Base-by-base conservation (phyloP, 73 alveolate genomes). In the Durusdinium trenchii region DNA sequence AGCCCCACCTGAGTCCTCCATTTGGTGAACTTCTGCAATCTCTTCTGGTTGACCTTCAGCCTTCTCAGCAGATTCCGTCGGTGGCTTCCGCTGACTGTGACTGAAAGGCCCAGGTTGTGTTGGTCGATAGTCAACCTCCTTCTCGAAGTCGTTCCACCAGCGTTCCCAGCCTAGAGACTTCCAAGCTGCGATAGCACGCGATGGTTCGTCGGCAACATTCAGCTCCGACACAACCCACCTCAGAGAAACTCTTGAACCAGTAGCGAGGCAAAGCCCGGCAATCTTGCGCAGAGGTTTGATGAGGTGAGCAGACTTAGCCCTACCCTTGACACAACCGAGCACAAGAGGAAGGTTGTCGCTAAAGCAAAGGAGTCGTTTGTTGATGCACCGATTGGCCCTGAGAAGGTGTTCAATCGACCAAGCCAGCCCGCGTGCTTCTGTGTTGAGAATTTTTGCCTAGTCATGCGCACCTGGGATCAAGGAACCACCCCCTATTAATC, bases 161-260 rank as follows among this genome's bases (percentile, higher is more conserved):
- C 71, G 6, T 3, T 14, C 51, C 3, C 60, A 7, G 38, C 85
- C 57, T 1, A 32, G 85, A 23, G 61, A 48, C 16, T 38, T 14
- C 95, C 95, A 87, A 50, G 60, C 85, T 3, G 57, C 14, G 0
- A 87, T 3, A 3, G 95, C 95, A 9, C 98, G 90, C 7, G 98
- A 91, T 7, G 98, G 98, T 4, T n/a, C 32, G 76, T 83, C 94
- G 1, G 94, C 94, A n/a, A 51, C 76, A 52, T 83, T 83, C 94
- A 73, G 51, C 50, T 83, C 94, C 45, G 94, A 83, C 3, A 75
- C 76, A n/a, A 83, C 38, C 94, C 94, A 83, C 12, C 94, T 10
- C 26, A 51, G 54, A 51, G 47, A 61, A 48, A 83, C 32, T 40
- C 50, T 48, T n/a, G 76, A 83, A 52, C 94, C 94, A 52, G 76